Evolutionary conservation across 768 basidiomycete species (phyloP).

Genomic region (Naematelia aurantialba): DNA sequence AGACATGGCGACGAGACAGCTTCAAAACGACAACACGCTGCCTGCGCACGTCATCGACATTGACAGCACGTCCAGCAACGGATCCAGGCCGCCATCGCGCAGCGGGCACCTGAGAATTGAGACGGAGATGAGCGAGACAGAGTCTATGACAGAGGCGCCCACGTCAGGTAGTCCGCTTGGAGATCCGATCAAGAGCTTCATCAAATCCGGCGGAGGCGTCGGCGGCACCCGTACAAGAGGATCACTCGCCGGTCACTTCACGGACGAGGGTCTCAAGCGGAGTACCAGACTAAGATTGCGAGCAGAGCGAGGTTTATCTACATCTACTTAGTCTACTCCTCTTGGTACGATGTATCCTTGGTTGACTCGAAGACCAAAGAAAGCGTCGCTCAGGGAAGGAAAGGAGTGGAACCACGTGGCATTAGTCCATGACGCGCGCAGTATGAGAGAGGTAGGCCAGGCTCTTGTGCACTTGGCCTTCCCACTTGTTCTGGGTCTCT

Average conservation of each 20-base stretch:
- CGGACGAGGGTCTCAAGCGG: not conserved
- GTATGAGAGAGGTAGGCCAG: too few relatives aligned
- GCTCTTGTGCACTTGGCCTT: too few relatives aligned
- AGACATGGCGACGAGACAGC: not conserved
- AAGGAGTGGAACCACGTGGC: not conserved
- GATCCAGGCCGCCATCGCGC: not conserved
- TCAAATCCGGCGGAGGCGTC: not conserved
- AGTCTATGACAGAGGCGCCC: not conserved
- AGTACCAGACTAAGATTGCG: not conserved
- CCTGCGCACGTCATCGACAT: not conserved
- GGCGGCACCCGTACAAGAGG: not conserved
- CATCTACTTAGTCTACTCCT: not conserved
- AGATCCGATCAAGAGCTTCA: not conserved
- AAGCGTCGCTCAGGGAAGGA: too few relatives aligned
- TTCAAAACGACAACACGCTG: not conserved
- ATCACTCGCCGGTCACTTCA: not conserved
- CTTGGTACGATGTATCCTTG: too few relatives aligned
- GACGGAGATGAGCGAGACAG: not conserved
- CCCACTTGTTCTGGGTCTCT: not conserved
- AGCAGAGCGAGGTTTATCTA: not conserved
- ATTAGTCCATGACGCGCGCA: not conserved
- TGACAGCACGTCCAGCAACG: not conserved
- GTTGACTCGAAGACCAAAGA: too few relatives aligned
- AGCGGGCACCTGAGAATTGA: not conserved
- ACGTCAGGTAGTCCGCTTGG: not conserved